Evolutionary conservation across 805 yeast species (phyloP).

Genomic region (Maudiozyma turicensis): DNA sequence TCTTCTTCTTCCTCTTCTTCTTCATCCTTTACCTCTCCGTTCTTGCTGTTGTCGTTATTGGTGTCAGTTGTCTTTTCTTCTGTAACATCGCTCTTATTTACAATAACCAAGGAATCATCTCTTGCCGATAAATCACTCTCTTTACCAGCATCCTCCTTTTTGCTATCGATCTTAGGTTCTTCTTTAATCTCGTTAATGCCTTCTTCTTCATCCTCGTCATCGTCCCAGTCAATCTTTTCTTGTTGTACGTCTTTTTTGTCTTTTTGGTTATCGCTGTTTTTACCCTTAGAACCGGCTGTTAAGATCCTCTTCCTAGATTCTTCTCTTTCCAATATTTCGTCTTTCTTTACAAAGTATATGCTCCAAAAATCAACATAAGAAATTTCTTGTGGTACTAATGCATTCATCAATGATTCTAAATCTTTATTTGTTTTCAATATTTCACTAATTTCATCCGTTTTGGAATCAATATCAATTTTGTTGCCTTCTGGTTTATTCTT

Average conservation of each 20-base stretch:
- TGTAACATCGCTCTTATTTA: neutral
- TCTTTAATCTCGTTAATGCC: slow-evolving; percentile 1
- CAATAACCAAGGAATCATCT: slow-evolving; percentile 11
- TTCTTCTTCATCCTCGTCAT: slow-evolving; percentile 24
- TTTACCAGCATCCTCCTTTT: neutral
- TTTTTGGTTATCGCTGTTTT: slow-evolving; percentile 11
- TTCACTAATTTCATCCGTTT: slow-evolving; percentile 42
- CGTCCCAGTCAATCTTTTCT: slow-evolving; percentile 32
- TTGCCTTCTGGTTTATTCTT: slow-evolving; percentile 16
- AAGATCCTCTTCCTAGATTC: slow-evolving; percentile 55
- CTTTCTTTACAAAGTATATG: slow-evolving; percentile 49
- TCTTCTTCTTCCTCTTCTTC: slow-evolving; percentile 25
- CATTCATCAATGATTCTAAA: slow-evolving; percentile 45
- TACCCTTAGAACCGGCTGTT: slow-evolving; percentile 31
- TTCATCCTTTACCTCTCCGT: slow-evolving; percentile 1
- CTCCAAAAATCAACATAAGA: slow-evolving; percentile 64
- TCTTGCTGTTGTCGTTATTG: neutral
- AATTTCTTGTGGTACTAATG: slow-evolving; percentile 56
- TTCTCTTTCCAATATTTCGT: slow-evolving; percentile 51
- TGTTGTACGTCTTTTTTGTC: slow-evolving; percentile 1
- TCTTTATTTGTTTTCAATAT: slow-evolving; percentile 42
- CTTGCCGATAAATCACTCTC: neutral
- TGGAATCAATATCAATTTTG: slow-evolving; percentile 33
- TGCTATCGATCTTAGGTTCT: neutral
- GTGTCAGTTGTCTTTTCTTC: slow-evolving; percentile 1